Percentiles rank a stretch among this genome's conserved stretches.
phyloP scores from a whole-genome alignment of 495 filamentous ascomycete genomes.

The Penicillium robsamsonii region DNA sequence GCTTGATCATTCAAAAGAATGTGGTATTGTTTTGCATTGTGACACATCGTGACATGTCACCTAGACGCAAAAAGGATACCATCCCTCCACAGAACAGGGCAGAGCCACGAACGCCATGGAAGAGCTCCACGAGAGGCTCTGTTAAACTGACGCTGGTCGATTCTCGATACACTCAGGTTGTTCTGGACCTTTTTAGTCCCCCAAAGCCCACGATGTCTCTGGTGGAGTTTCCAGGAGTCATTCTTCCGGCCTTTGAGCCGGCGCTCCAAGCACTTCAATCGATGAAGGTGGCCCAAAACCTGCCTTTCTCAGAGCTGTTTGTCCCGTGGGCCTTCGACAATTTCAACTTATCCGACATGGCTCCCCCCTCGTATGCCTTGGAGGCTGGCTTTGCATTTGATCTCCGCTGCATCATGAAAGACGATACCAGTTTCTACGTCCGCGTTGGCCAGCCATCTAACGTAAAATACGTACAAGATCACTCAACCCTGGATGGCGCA shows the following conservation, averaged over 20 bases:
- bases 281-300: slow-evolving; percentile 39
- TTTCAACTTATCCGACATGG: slow-evolving; percentile 20
- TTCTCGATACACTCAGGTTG: not conserved
- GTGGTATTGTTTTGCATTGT: slow-evolving; percentile 3
- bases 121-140: not conserved
- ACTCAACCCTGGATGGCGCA: slow-evolving; percentile 54
- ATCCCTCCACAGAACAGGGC: not conserved
- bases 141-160: slow-evolving; percentile 4
- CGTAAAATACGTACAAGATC: slow-evolving; percentile 34
- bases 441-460: slow-evolving; percentile 40
- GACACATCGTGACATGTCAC: slow-evolving; percentile 2
- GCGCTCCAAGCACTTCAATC: slow-evolving; percentile 63
- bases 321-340: not conserved
- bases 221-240: slow-evolving; percentile 68
- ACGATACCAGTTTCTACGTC: slow-evolving; percentile 28
- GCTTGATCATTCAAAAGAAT: slow-evolving; percentile 40
- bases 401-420: slow-evolving; percentile 46
- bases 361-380: slow-evolving; percentile 54
- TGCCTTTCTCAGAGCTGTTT: slow-evolving; percentile 7
- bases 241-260: slow-evolving; percentile 65
- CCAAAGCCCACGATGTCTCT: slow-evolving; percentile 33
- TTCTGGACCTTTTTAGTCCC: not conserved
- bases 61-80: not conserved
- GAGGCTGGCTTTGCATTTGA: slow-evolving; percentile 52
- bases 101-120: not conserved